A percentile compares a stretch with the other conserved stretches of the same genome.
Evolutionary conservation across 805 yeast genomes (phyloP).

Genomic region (Kluyveromyces dobzhanskii): DNA sequence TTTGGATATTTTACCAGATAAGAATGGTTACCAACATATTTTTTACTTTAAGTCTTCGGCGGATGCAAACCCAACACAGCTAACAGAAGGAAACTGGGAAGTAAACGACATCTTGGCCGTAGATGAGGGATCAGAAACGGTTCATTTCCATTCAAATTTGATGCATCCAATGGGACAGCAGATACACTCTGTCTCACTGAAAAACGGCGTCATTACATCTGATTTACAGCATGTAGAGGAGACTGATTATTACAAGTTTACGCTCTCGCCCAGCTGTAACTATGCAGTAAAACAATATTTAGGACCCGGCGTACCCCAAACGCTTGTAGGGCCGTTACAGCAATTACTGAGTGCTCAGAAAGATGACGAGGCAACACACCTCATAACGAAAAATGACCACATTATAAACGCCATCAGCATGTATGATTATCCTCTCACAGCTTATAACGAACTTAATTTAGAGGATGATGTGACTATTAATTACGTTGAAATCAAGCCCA

Average conservation of each 20-base stretch:
- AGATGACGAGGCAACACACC: conserved; percentile 1
- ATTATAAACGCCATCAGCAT: conserved; percentile 17
- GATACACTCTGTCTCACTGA: conserved; percentile 41
- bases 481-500: conserved; percentile 57
- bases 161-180: conserved; percentile 43
- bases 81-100: conserved; percentile 45
- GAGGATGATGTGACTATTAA: conserved; percentile 37
- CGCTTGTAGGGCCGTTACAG: conserved; percentile 19
- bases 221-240: conserved; percentile 16
- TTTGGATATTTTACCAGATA: conserved; percentile 49
- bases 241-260: conserved; percentile 28
- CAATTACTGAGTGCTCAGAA: conserved; percentile 6
- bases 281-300: conserved; percentile 26
- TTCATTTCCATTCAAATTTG: conserved; percentile 53
- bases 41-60: conserved; percentile 46
- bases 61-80: conserved; percentile 32
- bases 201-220: conserved; percentile 9
- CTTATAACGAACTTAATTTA: conserved; percentile 32
- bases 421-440: conserved; percentile 40
- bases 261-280: conserved; percentile 49
- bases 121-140: conserved; percentile 36
- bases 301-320: conserved; percentile 21
- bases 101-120: conserved; percentile 39
- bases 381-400: conserved; percentile 12
- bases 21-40: conserved; percentile 50